Evolutionary conservation across 768 basidiomycete species (phyloP), one percentile per base, ranked within the genome.

Genomic region (Daedaleopsis nitida): DNA sequence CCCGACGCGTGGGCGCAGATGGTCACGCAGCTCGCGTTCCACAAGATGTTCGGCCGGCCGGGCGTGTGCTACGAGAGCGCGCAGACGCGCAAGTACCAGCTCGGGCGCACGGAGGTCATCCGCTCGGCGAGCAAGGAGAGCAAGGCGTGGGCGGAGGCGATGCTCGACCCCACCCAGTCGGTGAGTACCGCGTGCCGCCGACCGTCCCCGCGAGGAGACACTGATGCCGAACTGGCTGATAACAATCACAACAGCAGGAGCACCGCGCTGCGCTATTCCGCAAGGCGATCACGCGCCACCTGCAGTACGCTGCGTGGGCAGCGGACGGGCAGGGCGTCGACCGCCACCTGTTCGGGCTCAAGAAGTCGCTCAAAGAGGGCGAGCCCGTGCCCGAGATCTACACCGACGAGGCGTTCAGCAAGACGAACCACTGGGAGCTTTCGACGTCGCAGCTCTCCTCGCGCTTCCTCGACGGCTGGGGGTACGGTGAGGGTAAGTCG

Each of bases 1-100:
- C 97, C 96, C 0, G 97, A 99, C 69, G 95, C 96, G 27, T 95
- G 94, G 87, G 92, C 83, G 17, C 97, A 99, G 76, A 82, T 98
- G 56, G 87, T 96, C 66, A 98, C 96, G 78, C 96, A 98, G 75
- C 87, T 98, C 50, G 96, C 96, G 21, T 98, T 92, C 80, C 86
- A 90, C 74, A 95, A 96, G 77, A 84, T 95, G 81, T 82, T 79
- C 67, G 78, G 79, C 7, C 81, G 90, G 1, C 87, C 90, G 10
- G 91, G 85, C 2, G 87, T 92, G 49, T 88, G 90, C 62, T 99
- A 99, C 77, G 96, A 99, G 80, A 89, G 88, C 64, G 89, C 91
- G 6, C 96, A 98, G 77, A 98, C 96, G 57, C 82, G 97, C 27
- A 94, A 92, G 73, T 99, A 86, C 80, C 85, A 92, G 72, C 83